Conservation (phyloP, 1,284 basidiomycete genomes). For the Ganoderma multipileum region DNA sequence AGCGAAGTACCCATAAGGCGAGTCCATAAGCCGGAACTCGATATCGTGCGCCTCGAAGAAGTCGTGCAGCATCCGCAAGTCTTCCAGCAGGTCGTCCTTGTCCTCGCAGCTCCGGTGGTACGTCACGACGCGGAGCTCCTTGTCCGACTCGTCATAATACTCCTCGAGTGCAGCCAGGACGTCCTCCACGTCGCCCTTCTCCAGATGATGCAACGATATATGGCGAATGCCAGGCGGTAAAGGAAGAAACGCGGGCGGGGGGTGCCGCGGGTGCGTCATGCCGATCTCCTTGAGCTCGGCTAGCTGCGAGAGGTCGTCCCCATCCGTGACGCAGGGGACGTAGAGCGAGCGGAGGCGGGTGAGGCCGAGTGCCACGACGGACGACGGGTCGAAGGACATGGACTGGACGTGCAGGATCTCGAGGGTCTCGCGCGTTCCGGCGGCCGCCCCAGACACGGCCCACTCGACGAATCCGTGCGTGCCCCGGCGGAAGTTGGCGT, state of each 20-base stretch:
- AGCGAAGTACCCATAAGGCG: constrained; percentile 18
- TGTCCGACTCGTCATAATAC: constrained; percentile 7
- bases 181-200: constrained; percentile 7
- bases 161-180: constrained; percentile 9
- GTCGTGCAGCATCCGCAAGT: constrained; percentile 14
- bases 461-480: constrained; percentile 11
- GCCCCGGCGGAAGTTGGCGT: background rate
- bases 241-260: constrained; percentile 13
- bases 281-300: constrained; percentile 14
- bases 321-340: constrained; percentile 10
- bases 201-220: constrained; percentile 15
- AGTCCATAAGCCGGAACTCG: constrained; percentile 17
- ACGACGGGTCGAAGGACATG: constrained; percentile 11
- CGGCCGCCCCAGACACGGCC: background rate
- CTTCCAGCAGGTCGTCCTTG: constrained; percentile 16
- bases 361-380: constrained; percentile 8
- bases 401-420: constrained; percentile 16
- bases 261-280: constrained; percentile 16
- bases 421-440: constrained; percentile 14
- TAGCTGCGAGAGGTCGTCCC: constrained; percentile 16
- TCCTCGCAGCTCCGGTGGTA: constrained; percentile 18
- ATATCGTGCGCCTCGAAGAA: constrained; percentile 16
- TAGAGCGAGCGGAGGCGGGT: constrained; percentile 13
- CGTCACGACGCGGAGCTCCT: constrained; percentile 6
- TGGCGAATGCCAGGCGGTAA: constrained; percentile 13